phyloP scores from a whole-genome alignment of 805 yeast species.

The Suhomyces sp. region DNA sequence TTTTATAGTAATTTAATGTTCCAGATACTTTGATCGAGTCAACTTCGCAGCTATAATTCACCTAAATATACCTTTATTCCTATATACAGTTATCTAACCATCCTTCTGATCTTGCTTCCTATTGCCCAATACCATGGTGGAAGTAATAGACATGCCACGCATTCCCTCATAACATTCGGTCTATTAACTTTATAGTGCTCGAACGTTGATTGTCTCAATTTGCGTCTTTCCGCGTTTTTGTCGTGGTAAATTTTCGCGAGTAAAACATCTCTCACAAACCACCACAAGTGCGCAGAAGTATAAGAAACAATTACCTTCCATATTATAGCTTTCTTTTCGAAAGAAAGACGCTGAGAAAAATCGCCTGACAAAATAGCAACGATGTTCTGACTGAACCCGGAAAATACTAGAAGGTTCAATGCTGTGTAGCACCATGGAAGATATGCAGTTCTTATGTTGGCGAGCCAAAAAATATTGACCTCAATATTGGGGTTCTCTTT shows the following conservation, averaged over 20 bases:
- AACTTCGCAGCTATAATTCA: too few relatives aligned
- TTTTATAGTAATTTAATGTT: too few relatives aligned
- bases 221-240: constrained; percentile 12
- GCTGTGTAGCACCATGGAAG: constrained; percentile 29
- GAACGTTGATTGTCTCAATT: constrained; percentile 11
- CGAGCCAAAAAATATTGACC: constrained; percentile 39
- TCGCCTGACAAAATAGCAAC: not conserved
- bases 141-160: constrained; percentile 14
- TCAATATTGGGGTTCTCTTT: constrained; percentile 42
- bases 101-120: not conserved
- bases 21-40: too few relatives aligned
- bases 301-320: constrained; percentile 10
- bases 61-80: not conserved
- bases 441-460: constrained; percentile 42
- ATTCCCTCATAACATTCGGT: constrained; percentile 10
- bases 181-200: constrained; percentile 11
- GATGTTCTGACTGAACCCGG: constrained; percentile 5
- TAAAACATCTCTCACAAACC: constrained; percentile 25
- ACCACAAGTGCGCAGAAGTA: constrained; percentile 31
- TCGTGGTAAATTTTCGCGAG: constrained; percentile 16
- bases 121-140: constrained; percentile 37
- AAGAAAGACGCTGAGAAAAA: not conserved
- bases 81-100: not conserved
- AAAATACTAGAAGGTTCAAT: constrained; percentile 5
- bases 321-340: not conserved